Evolutionary conservation across 306 rosid species (phyloP).

Genomic region (Lablab purpureus): DNA sequence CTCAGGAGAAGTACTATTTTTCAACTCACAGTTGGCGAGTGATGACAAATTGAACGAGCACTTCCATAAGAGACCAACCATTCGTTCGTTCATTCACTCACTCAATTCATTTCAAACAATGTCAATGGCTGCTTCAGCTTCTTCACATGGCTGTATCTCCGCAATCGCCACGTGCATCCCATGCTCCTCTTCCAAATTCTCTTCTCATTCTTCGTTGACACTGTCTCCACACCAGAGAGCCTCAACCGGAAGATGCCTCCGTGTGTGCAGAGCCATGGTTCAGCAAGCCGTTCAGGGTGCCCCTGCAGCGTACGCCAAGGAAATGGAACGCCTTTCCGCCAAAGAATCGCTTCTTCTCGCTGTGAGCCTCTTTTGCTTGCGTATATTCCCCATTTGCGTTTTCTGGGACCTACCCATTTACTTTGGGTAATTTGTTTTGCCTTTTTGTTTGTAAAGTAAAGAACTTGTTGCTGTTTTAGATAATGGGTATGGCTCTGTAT

Average conservation of each 20-base stretch:
- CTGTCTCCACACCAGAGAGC: conserved; percentile 37
- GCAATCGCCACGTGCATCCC: conserved; percentile 64
- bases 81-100: neutral
- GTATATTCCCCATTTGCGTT: neutral
- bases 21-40: neutral
- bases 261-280: conserved; percentile 74
- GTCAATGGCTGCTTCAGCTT: conserved; percentile 45
- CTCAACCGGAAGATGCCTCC: conserved; percentile 10
- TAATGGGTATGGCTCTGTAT: neutral
- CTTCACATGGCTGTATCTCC: conserved; percentile 32
- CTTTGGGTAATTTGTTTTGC: neutral
- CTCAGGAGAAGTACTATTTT: neutral
- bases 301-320: conserved; percentile 90
- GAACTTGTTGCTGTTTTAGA: neutral
- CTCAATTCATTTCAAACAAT: neutral
- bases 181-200: conserved; percentile 43
- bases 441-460: neutral
- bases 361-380: conserved; percentile 52
- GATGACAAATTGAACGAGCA: conserved; percentile 4
- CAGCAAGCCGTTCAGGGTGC: conserved; percentile 87
- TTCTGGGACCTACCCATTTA: conserved; percentile 3
- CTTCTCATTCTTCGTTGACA: conserved; percentile 29
- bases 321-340: conserved; percentile 99
- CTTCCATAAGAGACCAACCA: neutral
- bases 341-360: conserved; percentile 98